Conservation (phyloP, 2,329 filamentous ascomycete genomes). For the Colletotrichum tofieldiae region DNA sequence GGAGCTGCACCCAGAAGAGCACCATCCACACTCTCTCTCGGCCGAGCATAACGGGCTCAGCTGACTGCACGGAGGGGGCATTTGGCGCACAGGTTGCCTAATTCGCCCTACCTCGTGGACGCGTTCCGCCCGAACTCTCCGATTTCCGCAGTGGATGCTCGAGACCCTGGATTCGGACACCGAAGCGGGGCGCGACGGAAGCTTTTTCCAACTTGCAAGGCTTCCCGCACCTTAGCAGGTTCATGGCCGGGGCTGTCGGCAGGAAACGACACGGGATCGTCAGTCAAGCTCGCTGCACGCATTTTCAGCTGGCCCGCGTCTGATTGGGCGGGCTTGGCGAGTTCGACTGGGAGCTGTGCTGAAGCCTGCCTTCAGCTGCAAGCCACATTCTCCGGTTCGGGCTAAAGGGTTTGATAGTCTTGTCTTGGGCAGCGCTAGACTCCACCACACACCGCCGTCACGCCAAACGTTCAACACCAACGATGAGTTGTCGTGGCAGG, state of each 20-base stretch:
- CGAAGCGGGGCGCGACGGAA: conserved; percentile 15
- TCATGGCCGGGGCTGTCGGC: conserved; percentile 5
- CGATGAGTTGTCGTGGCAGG: conserved; percentile 18
- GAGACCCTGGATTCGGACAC: conserved; percentile 7
- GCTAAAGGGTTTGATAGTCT: conserved; percentile 39
- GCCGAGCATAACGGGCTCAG: conserved; percentile 5
- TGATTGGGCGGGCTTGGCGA: conserved; percentile 38
- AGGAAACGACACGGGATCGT: conserved; percentile 8
- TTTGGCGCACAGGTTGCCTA: conserved; percentile 27
- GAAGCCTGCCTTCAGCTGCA: conserved; percentile 42
- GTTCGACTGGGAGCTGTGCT: conserved; percentile 26
- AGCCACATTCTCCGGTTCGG: conserved; percentile 40
- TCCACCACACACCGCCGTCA: conserved; percentile 40
- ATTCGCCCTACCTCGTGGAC: background rate
- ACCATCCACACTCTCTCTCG: background rate
- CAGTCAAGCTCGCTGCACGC: conserved; percentile 16
- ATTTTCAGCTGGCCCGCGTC: conserved; percentile 15
- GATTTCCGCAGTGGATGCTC: conserved; percentile 34
- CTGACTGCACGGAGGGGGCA: background rate
- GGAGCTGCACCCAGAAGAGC: background rate
- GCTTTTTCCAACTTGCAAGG: conserved; percentile 11
- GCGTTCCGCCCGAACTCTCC: conserved; percentile 25
- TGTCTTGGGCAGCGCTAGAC: conserved; percentile 34
- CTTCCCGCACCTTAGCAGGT: conserved; percentile 6
- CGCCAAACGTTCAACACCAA: conserved; percentile 18